Base-by-base conservation (phyloP, 345 rosid species). In the Brassica incana region DNA sequence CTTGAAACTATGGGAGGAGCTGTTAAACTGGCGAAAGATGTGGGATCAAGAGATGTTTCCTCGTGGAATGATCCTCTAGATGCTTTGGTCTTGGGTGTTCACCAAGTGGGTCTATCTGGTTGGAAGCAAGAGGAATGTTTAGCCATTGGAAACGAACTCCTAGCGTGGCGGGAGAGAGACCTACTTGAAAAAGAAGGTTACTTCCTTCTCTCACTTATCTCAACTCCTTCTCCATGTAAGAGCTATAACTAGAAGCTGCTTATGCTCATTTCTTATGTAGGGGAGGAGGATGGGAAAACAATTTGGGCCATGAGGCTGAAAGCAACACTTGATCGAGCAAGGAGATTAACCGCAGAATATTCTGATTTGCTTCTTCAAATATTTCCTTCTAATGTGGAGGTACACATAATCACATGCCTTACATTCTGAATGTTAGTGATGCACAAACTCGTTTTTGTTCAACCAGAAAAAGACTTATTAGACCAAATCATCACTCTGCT, bases 301-400 rank as follows among this genome's bases (percentile, higher is more conserved):
- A 88, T 95, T 27, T 93, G 99, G 99, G 93, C 90, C 15, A 72
- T 91, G 80, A 88, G 98, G 83, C 84, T 95, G 67, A 95, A 95
- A 93, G 99, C 98, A 65, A 95, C 99, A 4, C 94, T 95, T 59
- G 99, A 95, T 84, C 85, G 99, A 79, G 88, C 98, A 61, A 88
- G 96, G 85, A 91, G 99, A 87, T 85, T 95, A 77, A 93, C 96
- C 11, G 92, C 94, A 81, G 99, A 91, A 66, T 93, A 88, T 88
- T 92, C 99, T 73, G 97, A 95, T 84, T 80, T 87, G 74, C 96
- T 95, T 86, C 96, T 93, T 80, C 89, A 87, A 79, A 82, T 89
- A 78, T 95, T 93, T 77, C 97, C 97, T 50, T 81, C 78, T 65
- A 95, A 83, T 87, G 99, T 93, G 68, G 91, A 93, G 98, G 99